Percentiles rank a stretch among this genome's conserved stretches.
Conservation (phyloP, 2,329 filamentous ascomycete genomes). For the Arthrobotrys musiformis region DNA sequence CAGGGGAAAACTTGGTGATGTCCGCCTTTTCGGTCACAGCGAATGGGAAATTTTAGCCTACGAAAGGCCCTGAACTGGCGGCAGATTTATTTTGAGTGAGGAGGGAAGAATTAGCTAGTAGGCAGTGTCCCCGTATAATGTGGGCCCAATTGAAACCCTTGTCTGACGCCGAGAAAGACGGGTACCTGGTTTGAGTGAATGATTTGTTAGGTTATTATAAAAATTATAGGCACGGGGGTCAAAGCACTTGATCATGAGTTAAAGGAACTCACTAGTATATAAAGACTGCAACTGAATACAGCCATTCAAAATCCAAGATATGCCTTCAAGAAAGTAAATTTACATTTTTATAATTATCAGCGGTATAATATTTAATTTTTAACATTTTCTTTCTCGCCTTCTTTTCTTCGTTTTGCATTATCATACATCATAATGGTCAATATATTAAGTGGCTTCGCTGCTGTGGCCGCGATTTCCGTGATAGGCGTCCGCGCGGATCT, state of each 20-base stretch:
- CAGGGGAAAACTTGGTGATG: not conserved
- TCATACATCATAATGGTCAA: conserved; percentile 9
- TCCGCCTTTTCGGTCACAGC: not conserved
- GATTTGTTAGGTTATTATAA: not conserved
- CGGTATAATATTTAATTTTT: not conserved
- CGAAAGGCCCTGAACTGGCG: not conserved
- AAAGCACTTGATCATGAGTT: not conserved
- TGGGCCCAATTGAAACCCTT: not conserved
- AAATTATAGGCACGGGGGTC: not conserved
- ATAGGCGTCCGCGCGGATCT: conserved; percentile 3
- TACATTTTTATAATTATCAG: not conserved
- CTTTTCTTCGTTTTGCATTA: not conserved
- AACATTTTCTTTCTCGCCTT: not conserved
- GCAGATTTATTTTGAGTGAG: not conserved
- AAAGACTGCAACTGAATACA: not conserved
- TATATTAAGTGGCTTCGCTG: not conserved
- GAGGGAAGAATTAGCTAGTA: not conserved
- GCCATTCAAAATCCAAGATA: too few species aligned
- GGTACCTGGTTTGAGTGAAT: not conserved
- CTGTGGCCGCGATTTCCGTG: not conserved
- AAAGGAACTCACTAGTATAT: not conserved
- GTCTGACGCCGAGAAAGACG: not conserved
- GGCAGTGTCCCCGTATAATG: not conserved
- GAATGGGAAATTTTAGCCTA: not conserved
- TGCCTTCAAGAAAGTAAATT: too few species aligned